Evolutionary conservation across 805 yeast species (phyloP).

Genomic region (Jamesozyma spencerorum): DNA sequence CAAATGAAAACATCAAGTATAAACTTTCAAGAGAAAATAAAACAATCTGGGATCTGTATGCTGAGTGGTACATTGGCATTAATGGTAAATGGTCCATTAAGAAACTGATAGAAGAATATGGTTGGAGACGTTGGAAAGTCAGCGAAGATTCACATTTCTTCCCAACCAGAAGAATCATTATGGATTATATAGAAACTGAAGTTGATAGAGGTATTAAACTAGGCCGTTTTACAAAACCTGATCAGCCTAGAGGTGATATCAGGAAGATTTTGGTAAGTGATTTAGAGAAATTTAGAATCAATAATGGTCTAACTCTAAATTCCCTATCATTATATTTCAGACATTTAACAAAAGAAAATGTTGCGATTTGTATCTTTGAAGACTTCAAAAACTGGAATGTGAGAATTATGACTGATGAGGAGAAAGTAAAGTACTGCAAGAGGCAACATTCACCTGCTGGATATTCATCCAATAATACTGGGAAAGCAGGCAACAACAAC

Average conservation of each 20-base stretch:
- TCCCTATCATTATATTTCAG: constrained; percentile 28
- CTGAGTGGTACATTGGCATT: constrained; percentile 33
- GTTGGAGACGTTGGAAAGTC: constrained; percentile 33
- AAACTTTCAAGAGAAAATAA: constrained; percentile 32
- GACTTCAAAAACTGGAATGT: constrained; percentile 27
- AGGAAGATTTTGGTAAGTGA: constrained; percentile 29
- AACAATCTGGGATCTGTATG: constrained; percentile 31
- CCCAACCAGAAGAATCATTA: constrained; percentile 32
- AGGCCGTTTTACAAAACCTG: constrained; percentile 25
- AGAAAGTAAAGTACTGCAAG: constrained; percentile 26
- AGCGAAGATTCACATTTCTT: constrained; percentile 33
- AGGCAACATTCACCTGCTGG: constrained; percentile 16
- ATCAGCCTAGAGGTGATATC: constrained; percentile 26
- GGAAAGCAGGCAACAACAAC: not conserved
- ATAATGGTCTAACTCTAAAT: constrained; percentile 28
- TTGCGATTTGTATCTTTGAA: constrained; percentile 27
- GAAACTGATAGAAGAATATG: constrained; percentile 27
- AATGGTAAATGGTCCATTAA: constrained; percentile 27
- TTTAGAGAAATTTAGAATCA: constrained; percentile 29
- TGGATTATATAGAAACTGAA: constrained; percentile 32
- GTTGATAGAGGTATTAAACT: constrained; percentile 26
- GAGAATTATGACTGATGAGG: constrained; percentile 25
- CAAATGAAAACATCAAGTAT: constrained; percentile 27
- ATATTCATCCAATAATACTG: not conserved
- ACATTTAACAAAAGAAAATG: constrained; percentile 22